Evolutionary conservation across 768 basidiomycete genomes (phyloP), one percentile per base, ranked within the genome.

Genomic region (Tulasnella sp.): DNA sequence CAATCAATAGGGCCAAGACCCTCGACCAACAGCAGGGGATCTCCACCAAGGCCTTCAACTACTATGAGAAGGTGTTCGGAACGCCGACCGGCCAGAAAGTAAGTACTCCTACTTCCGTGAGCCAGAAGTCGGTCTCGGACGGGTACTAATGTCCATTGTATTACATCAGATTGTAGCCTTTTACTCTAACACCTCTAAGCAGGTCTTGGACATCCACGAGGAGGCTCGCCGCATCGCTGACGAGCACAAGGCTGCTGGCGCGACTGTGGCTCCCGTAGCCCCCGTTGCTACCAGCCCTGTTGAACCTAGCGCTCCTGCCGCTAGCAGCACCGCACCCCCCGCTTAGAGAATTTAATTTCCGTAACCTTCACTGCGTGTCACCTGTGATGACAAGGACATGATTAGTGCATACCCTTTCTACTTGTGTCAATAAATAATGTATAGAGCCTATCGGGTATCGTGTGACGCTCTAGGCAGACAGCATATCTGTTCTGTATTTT

Each of bases 131-230:
- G n/a, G n/a, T n/a, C n/a, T n/a, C n/a, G n/a, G n/a, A n/a, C n/a
- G n/a, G n/a, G n/a, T n/a, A n/a, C n/a, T n/a, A n/a, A n/a, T n/a
- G n/a, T n/a, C n/a, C n/a, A n/a, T n/a, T n/a, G n/a, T n/a, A n/a
- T n/a, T n/a, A n/a, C n/a, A n/a, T n/a, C n/a, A n/a, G n/a, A n/a
- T n/a, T n/a, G n/a, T n/a, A 13, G 62, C 73, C 1, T 97, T 96
- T 76, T 97, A 96, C 76, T 95, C 94, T 13, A 73, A 73, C 45
- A 94, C 91, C 7, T 77, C 84, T 19, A 97, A 96, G 74, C 88
- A 94, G 71, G 84, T 90, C 26, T 67, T 79, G 19, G 93, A 97
- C 68, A 93, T 97, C 50, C 93, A 96, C 68, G 89, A 93, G 67
- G 94, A 97, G 72, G 94, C 94, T 1, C 75, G 77, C 61, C 82